Evolutionary conservation across 1,284 basidiomycete genomes (phyloP).

Genomic region (Gomphus bonarii): DNA sequence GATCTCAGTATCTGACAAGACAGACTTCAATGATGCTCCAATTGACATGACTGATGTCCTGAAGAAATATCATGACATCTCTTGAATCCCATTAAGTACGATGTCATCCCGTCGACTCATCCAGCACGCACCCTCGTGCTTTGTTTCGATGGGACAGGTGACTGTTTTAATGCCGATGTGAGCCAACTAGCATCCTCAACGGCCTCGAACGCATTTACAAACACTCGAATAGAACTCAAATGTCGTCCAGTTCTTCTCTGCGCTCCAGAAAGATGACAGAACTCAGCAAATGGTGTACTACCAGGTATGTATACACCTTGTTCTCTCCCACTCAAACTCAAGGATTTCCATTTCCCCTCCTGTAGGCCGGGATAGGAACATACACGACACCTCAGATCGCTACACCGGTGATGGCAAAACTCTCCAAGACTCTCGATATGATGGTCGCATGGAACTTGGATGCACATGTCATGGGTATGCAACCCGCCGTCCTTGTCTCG

Average conservation of each 20-base stretch:
- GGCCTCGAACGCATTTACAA: neutral
- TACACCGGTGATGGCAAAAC: slow-evolving; percentile 27
- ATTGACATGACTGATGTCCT: too few relatives aligned
- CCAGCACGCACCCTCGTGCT: slow-evolving; percentile 36
- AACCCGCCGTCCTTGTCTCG: neutral
- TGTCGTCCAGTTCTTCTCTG: slow-evolving; percentile 36
- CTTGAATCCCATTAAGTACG: neutral
- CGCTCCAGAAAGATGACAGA: slow-evolving; percentile 42
- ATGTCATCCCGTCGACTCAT: slow-evolving; percentile 11
- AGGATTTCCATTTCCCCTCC: too few relatives aligned
- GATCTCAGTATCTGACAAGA: too few relatives aligned
- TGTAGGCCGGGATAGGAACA: slow-evolving; percentile 42
- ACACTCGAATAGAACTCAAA: slow-evolving; percentile 31
- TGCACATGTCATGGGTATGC: slow-evolving; percentile 41
- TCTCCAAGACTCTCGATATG: slow-evolving; percentile 37
- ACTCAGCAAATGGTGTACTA: slow-evolving; percentile 51
- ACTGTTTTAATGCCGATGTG: slow-evolving; percentile 45
- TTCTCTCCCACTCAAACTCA: neutral
- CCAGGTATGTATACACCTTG: slow-evolving; percentile 30
- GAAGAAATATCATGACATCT: too few relatives aligned
- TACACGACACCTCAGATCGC: slow-evolving; percentile 39
- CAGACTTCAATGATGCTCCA: too few relatives aligned
- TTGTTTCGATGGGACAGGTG: slow-evolving; percentile 50
- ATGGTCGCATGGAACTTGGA: slow-evolving; percentile 43
- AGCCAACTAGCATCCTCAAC: slow-evolving; percentile 13